Base-by-base conservation (phyloP, 2,329 filamentous ascomycete species). In the Fusarium sp. region DNA sequence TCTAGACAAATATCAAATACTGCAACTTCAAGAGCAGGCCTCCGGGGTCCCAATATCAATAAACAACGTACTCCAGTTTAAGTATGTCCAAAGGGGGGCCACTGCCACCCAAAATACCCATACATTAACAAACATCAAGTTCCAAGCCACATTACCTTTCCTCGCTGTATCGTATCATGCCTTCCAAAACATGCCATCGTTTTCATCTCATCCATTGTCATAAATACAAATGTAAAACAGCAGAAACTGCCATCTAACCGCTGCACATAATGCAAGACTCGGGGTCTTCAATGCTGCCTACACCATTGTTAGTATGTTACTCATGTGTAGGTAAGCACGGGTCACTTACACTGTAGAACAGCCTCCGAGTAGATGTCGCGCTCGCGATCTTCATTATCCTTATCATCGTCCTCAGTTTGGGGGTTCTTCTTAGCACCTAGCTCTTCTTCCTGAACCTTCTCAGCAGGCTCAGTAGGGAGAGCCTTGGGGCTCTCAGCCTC, bases 241-340 rank as follows among this genome's bases (percentile, higher is more conserved):
- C 23, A 20, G 15, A 23, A 48, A 10, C 25, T 35, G 37, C 33
- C 46, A 20, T 75, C 80, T 87, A 98, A 84, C 94, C 95, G 81
- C 93, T 96, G 89, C 96, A 99, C 96, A 99, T 98, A 70, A 97
- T 79, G 79, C 96, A 99, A 47, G 91, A 86, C 79, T 99, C 96
- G 73, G 91, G 93, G 84, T 98, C 97, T 78, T 98, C 94, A 79
- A 99, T 98, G 82, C 94, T 97, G 85, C 89, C 89, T 92, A 62
- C 74, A 43, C 52, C 25, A 47, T 74, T 72, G 77, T 84, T 75
- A 81, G 75, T n/a, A 50, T 50, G 7, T 35, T 22, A 14, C 22
- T n/a, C 13, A 9, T 14, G 17, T 25, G 10, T 7, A 2, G 5
- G 6, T 19, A 10, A 30, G 15, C 15, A 27, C 7, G 15, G 7